Base-by-base conservation (phyloP, 1,139 yeast genomes). In the Ogataea hybrid region DNA sequence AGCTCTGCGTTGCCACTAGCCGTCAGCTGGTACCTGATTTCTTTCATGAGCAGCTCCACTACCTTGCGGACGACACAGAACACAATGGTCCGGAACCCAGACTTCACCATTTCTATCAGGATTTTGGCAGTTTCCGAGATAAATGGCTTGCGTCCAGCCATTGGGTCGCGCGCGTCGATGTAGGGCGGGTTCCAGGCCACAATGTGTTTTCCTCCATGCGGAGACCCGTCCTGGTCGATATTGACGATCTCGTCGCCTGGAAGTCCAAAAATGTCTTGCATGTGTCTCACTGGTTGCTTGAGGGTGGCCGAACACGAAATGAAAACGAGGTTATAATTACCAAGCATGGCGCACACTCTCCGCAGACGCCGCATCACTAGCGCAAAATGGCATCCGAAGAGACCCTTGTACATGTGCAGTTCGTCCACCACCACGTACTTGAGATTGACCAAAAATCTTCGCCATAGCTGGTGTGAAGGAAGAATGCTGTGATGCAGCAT, bases 301-400 rank as follows among this genome's bases (percentile, higher is more conserved):
- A 92, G 76, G 0, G 99, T 92, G 0, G 99, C 99, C 0, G 97
- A 89, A 63, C 98, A 90, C 1, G 96, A 85, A 6, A 92, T 79
- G 56, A 85, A 87, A 44, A 74, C 76, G 32, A 86, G 54, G 1
- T 64, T 48, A 17, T 62, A 50, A 49, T 81, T 79, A 3, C 84
- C 83, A 40, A 77, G 64, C 47, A 69, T 67, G 3, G 67, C 59
- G 48, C 86, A 80, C 8, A 86, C 55, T 34, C 96, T 64, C 32
- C 83, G 67, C 28, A 92, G 64, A 37, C 99, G 64, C 38, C 96
- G 71, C 82, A 92, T 78, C 0, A 92, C 82, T 46, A 84, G 71
- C 2, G 95, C 84, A 0, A 92, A 97, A 64, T 92, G 90, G 0
- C 95, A 79, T 0, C 99, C 99, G 68, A 92, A 92, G 0, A 88